Conservation (phyloP, 495 filamentous ascomycete genomes). For the Hypoxylon perforatum region DNA sequence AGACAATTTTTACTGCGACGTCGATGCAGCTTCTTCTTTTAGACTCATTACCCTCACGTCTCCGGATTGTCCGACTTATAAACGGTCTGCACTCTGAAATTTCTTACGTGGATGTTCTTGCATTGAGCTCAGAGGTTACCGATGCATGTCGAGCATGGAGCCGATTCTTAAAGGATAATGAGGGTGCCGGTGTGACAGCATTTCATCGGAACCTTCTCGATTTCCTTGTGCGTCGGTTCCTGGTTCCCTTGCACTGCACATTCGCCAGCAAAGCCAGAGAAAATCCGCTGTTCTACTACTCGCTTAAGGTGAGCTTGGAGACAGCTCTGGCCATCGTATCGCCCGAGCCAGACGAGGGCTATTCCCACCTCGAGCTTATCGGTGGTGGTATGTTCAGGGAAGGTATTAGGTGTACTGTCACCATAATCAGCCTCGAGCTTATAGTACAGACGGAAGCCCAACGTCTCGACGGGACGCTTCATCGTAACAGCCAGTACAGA, state of each 20-base stretch:
- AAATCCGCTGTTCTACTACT: slow-evolving; percentile 66
- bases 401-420: slow-evolving; percentile 48
- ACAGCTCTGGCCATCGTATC: slow-evolving; percentile 62
- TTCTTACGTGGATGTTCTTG: slow-evolving; percentile 63
- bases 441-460: slow-evolving; percentile 46
- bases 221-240: slow-evolving; percentile 61
- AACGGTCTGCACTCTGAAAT: slow-evolving; percentile 61
- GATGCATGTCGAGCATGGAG: slow-evolving; percentile 49
- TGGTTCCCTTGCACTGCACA: slow-evolving; percentile 64
- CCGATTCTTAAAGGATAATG: slow-evolving; percentile 29
- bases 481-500: slow-evolving; percentile 31
- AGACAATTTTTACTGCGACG: slow-evolving; percentile 55
- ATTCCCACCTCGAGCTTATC: slow-evolving; percentile 51
- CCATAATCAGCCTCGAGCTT: slow-evolving; percentile 55
- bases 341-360: slow-evolving; percentile 52
- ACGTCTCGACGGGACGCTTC: slow-evolving; percentile 44
- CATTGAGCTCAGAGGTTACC: slow-evolving; percentile 56
- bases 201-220: slow-evolving; percentile 52
- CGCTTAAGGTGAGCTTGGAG: slow-evolving; percentile 65
- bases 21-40: slow-evolving; percentile 64
- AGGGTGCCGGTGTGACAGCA: slow-evolving; percentile 29
- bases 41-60: slow-evolving; percentile 59
- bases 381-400: slow-evolving; percentile 64
- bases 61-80: slow-evolving; percentile 60
- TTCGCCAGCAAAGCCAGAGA: slow-evolving; percentile 61